Evolutionary conservation across 2,329 filamentous ascomycete genomes (phyloP).

Genomic region (Aspergillus sp.): DNA sequence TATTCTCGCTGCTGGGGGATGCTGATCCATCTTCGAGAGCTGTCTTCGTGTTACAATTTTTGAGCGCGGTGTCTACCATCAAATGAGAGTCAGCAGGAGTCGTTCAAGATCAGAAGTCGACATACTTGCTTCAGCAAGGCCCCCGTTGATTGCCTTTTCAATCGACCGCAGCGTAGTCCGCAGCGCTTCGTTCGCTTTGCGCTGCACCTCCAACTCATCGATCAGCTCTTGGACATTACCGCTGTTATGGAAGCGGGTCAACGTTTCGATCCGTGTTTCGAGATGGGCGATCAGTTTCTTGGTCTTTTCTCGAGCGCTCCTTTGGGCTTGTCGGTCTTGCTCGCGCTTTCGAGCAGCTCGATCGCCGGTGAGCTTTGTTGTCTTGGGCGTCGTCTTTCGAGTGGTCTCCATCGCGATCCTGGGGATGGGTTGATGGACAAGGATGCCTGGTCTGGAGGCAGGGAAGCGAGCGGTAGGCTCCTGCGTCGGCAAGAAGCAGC

Average conservation of each 20-base stretch:
- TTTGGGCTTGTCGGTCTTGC: conserved; percentile 15
- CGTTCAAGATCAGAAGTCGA: background rate
- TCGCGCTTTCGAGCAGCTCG: conserved; percentile 14
- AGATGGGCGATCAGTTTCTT: conserved; percentile 12
- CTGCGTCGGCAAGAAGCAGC: background rate
- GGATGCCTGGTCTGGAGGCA: background rate
- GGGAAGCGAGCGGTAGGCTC: background rate
- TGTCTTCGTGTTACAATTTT: background rate
- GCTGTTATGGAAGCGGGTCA: conserved; percentile 10
- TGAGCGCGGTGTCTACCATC: background rate
- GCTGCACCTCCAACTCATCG: conserved; percentile 11
- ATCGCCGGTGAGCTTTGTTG: conserved; percentile 9
- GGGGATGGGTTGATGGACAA: background rate
- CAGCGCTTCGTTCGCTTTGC: conserved; percentile 11
- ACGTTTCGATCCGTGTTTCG: conserved; percentile 11
- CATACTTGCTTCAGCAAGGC: conserved; percentile 7
- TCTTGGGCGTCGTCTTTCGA: background rate
- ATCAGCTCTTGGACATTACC: conserved; percentile 11
- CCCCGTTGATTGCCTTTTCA: conserved; percentile 6
- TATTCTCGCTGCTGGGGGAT: background rate
- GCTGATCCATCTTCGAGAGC: background rate
- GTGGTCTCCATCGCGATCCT: conserved; percentile 7
- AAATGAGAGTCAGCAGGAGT: background rate
- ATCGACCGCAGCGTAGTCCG: conserved; percentile 8
- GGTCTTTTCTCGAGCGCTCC: conserved; percentile 15